Conservation (phyloP, 148 eudicot species). For the Rhododendron molle region DNA sequence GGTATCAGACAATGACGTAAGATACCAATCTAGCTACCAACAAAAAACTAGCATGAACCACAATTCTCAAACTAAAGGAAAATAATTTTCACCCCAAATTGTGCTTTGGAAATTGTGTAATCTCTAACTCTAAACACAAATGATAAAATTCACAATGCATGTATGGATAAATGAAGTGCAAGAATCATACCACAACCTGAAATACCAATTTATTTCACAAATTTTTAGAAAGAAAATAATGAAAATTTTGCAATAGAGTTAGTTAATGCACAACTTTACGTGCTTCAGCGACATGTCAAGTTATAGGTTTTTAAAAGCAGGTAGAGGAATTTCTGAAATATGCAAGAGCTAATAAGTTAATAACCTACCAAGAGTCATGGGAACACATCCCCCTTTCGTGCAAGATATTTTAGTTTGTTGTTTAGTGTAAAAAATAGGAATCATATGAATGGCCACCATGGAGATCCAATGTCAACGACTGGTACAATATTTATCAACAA, state of each 20-base stretch:
- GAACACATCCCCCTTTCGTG: too few relatives aligned
- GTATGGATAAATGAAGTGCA: not conserved
- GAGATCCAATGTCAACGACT: not conserved
- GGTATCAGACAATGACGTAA: not conserved
- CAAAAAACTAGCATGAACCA: not conserved
- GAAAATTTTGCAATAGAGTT: too few relatives aligned
- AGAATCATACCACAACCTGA: too few relatives aligned
- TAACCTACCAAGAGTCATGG: not conserved
- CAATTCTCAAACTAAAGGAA: not conserved
- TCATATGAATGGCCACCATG: not conserved
- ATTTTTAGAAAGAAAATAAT: not conserved
- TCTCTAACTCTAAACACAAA: not conserved
- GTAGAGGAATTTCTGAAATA: too few relatives aligned
- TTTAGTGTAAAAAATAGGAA: not conserved
- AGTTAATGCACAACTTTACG: too few relatives aligned
- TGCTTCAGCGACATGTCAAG: too few relatives aligned
- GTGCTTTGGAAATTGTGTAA: too few relatives aligned
- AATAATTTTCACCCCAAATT: not conserved
- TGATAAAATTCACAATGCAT: not conserved
- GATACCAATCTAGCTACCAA: not conserved
- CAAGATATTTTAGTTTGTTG: too few relatives aligned
- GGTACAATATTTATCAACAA: not conserved
- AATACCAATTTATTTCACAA: not conserved
- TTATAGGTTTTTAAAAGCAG: too few relatives aligned
- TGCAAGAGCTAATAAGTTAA: not conserved